Base-by-base conservation (phyloP, 371 early-diverging fungal genomes). In the Rhizomucor miehei region DNA sequence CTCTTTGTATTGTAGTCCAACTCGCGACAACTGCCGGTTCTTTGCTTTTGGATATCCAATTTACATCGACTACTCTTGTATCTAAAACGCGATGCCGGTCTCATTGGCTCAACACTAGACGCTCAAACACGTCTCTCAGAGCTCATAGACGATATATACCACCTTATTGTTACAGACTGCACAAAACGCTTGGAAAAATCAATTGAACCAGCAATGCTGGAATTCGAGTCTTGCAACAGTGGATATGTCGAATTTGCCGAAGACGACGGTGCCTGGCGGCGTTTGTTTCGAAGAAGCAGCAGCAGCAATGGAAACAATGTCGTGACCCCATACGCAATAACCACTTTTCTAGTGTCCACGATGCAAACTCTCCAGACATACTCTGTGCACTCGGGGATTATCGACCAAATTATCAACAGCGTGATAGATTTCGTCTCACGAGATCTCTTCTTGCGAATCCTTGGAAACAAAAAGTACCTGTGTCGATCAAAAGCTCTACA, bases 1-100 rank as follows among this genome's bases (percentile, higher is more conserved):
- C 1, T 25, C 49, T 35, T 25, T n/a, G 17, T 29, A 45, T 12
- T 45, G 3, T 52, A 75, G 74, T 21, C 50, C 6, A 66, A 69
- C 35, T 44, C 29, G 19, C 49, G 59, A 19, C 67, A 77, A 52
- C 65, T 69, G 8, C 77, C 73, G 39, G 69, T 62, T 0, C 63
- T 87, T 21, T 82, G 88, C 4, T 93, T 88, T 62, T 94, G 94
- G 95, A 80, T 91, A n/a, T 72, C 91, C 23, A 95, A 95, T 68
- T 61, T 82, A 36, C 81, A 86, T 12, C 87, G 87, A 43, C 71
- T 97, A 0, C 56, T 93, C 1, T 88, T 88, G 56, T 94, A 88
- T 63, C 66, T 97, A 23, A 89, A 91, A 67, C 88, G 88, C 50
- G 95, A 97, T 61, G 52, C 81, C 12, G 80, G 81, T 9, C 79